A percentile compares a stretch with the other conserved stretches of the same genome.
Evolutionary conservation across 129 eudicot genomes (phyloP).

Genomic region (Pseudognaphalium luteoalbum): DNA sequence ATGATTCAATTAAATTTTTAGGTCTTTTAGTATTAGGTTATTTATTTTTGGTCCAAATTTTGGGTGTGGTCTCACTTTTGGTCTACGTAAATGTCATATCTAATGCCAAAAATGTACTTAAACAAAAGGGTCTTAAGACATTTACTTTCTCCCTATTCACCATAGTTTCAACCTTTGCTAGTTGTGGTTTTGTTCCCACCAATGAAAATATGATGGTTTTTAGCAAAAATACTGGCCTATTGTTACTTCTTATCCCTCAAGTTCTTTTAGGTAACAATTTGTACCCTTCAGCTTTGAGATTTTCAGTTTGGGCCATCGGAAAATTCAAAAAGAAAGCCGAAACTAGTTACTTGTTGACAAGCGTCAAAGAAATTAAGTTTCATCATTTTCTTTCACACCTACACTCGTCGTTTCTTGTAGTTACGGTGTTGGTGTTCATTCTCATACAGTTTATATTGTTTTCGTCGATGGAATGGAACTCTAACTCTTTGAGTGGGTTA

Average conservation of each 20-base stretch:
- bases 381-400: conserved; percentile 54
- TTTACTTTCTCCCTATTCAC: conserved; percentile 57
- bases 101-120: conserved; percentile 49
- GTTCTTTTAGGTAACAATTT: conserved; percentile 69
- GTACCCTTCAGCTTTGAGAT: conserved; percentile 52
- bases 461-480: conserved; percentile 55
- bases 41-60: conserved; percentile 38
- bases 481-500: conserved; percentile 32
- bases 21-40: conserved; percentile 58
- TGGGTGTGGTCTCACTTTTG: conserved; percentile 45
- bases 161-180: conserved; percentile 69
- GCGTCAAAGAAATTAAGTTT: conserved; percentile 31
- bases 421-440: conserved; percentile 52
- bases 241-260: conserved; percentile 66
- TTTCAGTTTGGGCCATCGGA: conserved; percentile 47
- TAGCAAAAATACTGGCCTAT: conserved; percentile 56
- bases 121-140: conserved; percentile 44
- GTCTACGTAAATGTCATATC: conserved; percentile 39
- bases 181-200: conserved; percentile 78
- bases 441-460: conserved; percentile 43
- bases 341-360: conserved; percentile 47
- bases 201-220: conserved; percentile 82
- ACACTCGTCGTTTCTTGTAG: conserved; percentile 40
- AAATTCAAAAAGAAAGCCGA: conserved; percentile 48
- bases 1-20: conserved; percentile 44